Conservation (phyloP, 139 green algal species). For the Asterochloris erici region DNA sequence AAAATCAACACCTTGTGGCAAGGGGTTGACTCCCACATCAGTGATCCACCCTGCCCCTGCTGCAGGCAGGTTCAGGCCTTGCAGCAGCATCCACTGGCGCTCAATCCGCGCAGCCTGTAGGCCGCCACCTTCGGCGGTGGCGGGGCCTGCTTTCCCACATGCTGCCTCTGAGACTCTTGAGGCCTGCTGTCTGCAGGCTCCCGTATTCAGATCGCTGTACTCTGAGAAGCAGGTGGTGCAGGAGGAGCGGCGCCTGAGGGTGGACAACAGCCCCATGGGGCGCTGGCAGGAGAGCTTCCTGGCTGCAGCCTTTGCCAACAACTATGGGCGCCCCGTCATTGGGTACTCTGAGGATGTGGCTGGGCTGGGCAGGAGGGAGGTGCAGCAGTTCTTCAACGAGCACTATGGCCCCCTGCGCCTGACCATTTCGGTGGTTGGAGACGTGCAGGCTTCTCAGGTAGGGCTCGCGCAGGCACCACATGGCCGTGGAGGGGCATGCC, state of each 20-base stretch:
- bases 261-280: constrained; percentile 76
- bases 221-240: constrained; percentile 81
- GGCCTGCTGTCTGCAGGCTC: constrained; percentile 17
- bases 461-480: no score
- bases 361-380: constrained; percentile 58
- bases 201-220: constrained; percentile 80
- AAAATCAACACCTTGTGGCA: no score
- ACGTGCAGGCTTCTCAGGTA: constrained; percentile 27
- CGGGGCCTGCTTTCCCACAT: no score
- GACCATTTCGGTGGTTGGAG: constrained; percentile 66
- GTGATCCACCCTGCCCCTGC: no score
- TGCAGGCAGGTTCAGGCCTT: no score
- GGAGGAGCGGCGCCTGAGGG: constrained; percentile 75
- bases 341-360: constrained; percentile 64
- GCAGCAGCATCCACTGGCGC: no score
- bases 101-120: no score
- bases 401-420: constrained; percentile 65
- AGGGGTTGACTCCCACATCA: no score
- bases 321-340: constrained; percentile 80
- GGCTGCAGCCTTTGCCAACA: constrained; percentile 45
- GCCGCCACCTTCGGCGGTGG: no score
- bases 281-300: constrained; percentile 49
- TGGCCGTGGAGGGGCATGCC: no score
- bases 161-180: background rate
- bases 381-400: constrained; percentile 43